Percentiles rank a stretch among this genome's conserved stretches.
phyloP scores from a whole-genome alignment of 2,329 filamentous ascomycete species.

The Fusarium vanettenii region DNA sequence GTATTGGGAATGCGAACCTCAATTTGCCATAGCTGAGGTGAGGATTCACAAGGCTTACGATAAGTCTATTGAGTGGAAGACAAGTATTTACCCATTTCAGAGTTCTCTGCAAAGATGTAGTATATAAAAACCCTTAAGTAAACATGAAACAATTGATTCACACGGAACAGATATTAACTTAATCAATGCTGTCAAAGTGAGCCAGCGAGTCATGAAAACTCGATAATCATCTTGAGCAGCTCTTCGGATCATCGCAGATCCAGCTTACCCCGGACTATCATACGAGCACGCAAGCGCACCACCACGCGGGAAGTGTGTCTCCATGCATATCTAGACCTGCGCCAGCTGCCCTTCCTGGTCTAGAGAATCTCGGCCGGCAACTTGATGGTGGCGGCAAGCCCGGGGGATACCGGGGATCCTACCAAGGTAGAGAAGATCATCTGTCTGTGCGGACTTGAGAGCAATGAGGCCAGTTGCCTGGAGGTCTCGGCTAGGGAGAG shows the following conservation, averaged over 20 bases:
- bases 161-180: too few species aligned
- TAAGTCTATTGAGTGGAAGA: not conserved
- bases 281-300: not conserved
- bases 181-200: not conserved
- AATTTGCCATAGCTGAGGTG: not conserved
- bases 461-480: not conserved
- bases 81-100: not conserved
- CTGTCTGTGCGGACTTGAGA: not conserved
- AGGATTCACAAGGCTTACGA: not conserved
- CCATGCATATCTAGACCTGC: conserved; percentile 1
- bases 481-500: not conserved
- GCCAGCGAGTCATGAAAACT: not conserved
- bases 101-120: not conserved
- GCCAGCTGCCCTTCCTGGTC: not conserved
- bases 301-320: not conserved
- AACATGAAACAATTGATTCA: too few species aligned
- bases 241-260: not conserved
- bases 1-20: not conserved
- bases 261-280: conserved; percentile 5
- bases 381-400: conserved; percentile 1
- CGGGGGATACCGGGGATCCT: conserved; percentile 6
- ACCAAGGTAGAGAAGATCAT: conserved; percentile 6
- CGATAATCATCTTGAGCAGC: not conserved
- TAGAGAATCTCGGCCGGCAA: conserved; percentile 2
- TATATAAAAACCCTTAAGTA: not conserved